Evolutionary conservation across 2,329 filamentous ascomycete genomes (phyloP), one percentile per base, ranked within the genome.

Genomic region (Cryphonectria parasitica): DNA sequence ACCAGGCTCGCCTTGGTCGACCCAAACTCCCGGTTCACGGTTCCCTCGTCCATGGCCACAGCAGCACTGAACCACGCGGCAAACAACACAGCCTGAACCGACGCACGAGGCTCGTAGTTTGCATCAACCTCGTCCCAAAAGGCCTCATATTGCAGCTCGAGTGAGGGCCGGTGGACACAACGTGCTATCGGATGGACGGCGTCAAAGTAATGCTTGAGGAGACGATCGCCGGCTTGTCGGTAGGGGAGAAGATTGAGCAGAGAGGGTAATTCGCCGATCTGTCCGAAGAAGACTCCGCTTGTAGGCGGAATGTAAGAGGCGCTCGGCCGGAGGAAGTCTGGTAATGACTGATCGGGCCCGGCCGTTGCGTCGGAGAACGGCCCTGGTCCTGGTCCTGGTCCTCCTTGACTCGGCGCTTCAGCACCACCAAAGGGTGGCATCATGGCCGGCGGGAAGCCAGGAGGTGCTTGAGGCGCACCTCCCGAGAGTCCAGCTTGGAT

Each of bases 31-130:
- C 80, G 79, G 58, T 84, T 75, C 31, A 89, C 83, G 45, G 79
- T 80, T 8, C 83, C 80, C 68, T 91, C 87, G 13, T 85, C 82
- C 83, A 93, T 86, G 74, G 90, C 92, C 63, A 92, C 85, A 5
- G 89, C 86, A 0, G 89, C 91, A 56, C 89, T 90, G 74, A 95
- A 90, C 80, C 93, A 84, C 10, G 88, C 87, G 0, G 90, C 88
- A 76, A 93, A 92, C 0, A 94, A 83, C 34, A 93, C 81, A 0
- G 91, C 90, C 78, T 93, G 91, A 17, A 89, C 83, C 4, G 91
- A 90, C 28, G 85, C 81, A 2, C 87, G 82, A 10, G 91, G 91
- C 77, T 93, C 90, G 56, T 87, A 84, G 3, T 88, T 87, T 11
- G 83, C 81, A 13, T 81, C 80, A 45, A 92, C 84, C 60, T 89